Conservation (phyloP, 306 rosid genomes). For the Crataegus laevigata region DNA sequence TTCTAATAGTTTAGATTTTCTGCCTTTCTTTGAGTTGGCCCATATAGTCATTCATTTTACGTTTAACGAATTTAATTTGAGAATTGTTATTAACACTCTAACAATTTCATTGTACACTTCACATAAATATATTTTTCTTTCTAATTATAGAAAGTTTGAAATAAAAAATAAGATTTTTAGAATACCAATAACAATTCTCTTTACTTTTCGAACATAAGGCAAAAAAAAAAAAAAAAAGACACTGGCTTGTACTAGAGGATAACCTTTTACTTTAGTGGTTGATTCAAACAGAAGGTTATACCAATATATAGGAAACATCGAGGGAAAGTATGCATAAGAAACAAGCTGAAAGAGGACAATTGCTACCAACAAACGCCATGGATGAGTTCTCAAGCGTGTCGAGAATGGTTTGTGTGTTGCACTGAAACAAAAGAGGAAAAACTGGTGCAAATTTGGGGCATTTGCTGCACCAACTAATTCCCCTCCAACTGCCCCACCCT, state of each 20-base stretch:
- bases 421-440: background rate
- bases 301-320: background rate
- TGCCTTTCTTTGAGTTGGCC: too few species aligned
- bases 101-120: too few species aligned
- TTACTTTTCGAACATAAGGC: too few species aligned
- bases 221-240: background rate
- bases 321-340: constrained; percentile 23
- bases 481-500: constrained; percentile 73
- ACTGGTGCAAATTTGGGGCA: constrained; percentile 33
- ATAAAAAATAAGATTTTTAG: too few species aligned
- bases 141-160: too few species aligned
- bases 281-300: constrained; percentile 8
- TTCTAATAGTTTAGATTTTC: too few species aligned
- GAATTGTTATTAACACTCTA: too few species aligned
- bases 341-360: constrained; percentile 46
- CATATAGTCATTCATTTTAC: too few species aligned
- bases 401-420: constrained; percentile 18
- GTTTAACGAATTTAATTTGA: too few species aligned
- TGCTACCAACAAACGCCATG: constrained; percentile 35
- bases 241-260: constrained; percentile 27
- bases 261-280: constrained; percentile 39
- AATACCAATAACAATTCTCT: too few species aligned
- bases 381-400: constrained; percentile 53
- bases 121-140: too few species aligned
- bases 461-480: constrained; percentile 59